Evolutionary conservation across 1,284 basidiomycete genomes (phyloP).

Genomic region (Sanghuangporus sanghuang): DNA sequence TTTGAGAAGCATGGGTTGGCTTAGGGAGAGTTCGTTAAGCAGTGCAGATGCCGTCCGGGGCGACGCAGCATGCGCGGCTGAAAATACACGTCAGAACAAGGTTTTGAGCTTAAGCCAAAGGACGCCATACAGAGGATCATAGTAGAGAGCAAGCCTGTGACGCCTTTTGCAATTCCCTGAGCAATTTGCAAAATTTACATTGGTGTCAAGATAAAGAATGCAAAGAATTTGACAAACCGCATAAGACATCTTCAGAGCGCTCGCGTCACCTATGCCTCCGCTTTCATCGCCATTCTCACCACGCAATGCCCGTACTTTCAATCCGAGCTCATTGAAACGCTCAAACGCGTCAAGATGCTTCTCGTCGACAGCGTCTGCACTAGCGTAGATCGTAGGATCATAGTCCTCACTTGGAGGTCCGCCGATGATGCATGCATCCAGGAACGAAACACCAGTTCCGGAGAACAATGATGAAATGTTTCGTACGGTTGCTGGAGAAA

Average conservation of each 20-base stretch:
- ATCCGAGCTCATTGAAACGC: constrained; percentile 36
- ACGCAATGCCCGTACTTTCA: constrained; percentile 40
- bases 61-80: constrained; percentile 53
- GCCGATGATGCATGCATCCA: constrained; percentile 58
- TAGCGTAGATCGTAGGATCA: constrained; percentile 52
- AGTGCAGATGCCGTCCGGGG: constrained; percentile 51
- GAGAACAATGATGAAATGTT: constrained; percentile 43
- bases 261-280: constrained; percentile 49
- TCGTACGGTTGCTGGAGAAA: constrained; percentile 42
- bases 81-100: background rate
- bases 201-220: background rate
- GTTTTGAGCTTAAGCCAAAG: background rate
- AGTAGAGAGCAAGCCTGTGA: constrained; percentile 38
- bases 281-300: constrained; percentile 27
- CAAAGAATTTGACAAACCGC: constrained; percentile 35
- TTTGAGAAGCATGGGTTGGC: constrained; percentile 40
- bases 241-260: constrained; percentile 60
- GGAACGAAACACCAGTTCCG: constrained; percentile 36
- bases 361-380: constrained; percentile 33
- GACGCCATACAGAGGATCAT: constrained; percentile 47
- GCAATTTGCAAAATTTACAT: background rate
- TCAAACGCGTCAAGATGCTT: constrained; percentile 39
- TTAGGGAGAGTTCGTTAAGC: constrained; percentile 40
- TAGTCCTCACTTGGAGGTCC: constrained; percentile 44
- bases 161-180: constrained; percentile 52